Conservation (phyloP, 805 yeast genomes). For the Cyberlindnera saturnus region DNA sequence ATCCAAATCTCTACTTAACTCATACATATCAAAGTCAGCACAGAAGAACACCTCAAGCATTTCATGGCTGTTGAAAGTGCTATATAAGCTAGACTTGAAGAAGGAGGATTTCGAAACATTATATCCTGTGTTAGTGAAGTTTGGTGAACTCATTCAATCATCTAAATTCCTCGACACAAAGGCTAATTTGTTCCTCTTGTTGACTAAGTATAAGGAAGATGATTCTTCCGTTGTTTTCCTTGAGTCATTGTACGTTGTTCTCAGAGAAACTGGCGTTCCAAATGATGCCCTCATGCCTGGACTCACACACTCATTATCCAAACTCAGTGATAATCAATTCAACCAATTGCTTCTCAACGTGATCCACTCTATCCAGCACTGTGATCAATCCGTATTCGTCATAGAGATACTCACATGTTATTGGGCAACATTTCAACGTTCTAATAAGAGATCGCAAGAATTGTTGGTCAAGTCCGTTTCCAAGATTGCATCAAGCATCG, state of each 20-base stretch:
- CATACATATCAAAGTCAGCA: background rate
- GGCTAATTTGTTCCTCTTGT: constrained; percentile 25
- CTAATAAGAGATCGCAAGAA: constrained; percentile 1
- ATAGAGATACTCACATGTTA: constrained; percentile 20
- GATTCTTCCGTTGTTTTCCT: constrained; percentile 22
- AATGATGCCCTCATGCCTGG: constrained; percentile 17
- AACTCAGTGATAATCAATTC: constrained; percentile 2
- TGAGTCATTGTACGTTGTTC: constrained; percentile 29
- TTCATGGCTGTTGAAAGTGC: constrained; percentile 28
- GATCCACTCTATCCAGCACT: constrained; percentile 16
- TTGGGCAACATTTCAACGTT: constrained; percentile 7
- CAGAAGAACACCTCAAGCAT: background rate
- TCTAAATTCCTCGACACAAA: constrained; percentile 13
- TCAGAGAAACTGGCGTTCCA: constrained; percentile 22
- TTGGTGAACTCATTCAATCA: constrained; percentile 10
- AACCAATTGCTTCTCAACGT: constrained; percentile 15
- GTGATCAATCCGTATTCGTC: constrained; percentile 9
- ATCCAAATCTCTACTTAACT: constrained; percentile 4
- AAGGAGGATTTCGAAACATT: constrained; percentile 6
- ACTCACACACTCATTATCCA: constrained; percentile 11
- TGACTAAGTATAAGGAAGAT: constrained; percentile 16
- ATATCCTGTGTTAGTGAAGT: constrained; percentile 3
- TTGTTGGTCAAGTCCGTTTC: constrained; percentile 17
- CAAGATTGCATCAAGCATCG: constrained; percentile 1
- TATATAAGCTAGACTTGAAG: constrained; percentile 19